Conservation (phyloP, 2,329 filamentous ascomycete genomes). For the Emericellopsis atlantica region DNA sequence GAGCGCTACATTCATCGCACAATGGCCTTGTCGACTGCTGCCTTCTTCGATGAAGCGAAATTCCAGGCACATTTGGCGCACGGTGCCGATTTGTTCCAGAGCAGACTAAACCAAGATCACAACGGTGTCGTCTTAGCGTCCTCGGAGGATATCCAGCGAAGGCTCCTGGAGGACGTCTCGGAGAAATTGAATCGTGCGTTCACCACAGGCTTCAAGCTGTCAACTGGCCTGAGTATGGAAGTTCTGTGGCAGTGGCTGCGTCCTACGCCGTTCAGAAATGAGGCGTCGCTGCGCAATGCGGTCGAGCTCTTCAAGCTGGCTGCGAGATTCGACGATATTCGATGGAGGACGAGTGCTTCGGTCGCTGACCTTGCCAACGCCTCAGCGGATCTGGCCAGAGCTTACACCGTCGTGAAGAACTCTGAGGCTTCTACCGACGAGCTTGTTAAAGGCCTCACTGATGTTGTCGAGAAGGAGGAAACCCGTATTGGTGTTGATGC, state of each 20-base stretch:
- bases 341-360: slow-evolving; percentile 42
- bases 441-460: slow-evolving; percentile 34
- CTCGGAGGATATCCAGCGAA: not conserved
- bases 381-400: slow-evolving; percentile 39
- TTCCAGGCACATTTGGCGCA: slow-evolving; percentile 52
- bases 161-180: slow-evolving; percentile 14
- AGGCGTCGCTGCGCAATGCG: slow-evolving; percentile 29
- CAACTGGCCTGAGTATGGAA: slow-evolving; percentile 71
- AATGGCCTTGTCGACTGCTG: slow-evolving; percentile 27
- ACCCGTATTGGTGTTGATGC: slow-evolving; percentile 27
- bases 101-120: slow-evolving; percentile 1
- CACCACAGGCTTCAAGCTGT: slow-evolving; percentile 56
- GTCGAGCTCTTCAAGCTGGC: slow-evolving; percentile 42
- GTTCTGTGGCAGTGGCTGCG: slow-evolving; percentile 61
- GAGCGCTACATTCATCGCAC: slow-evolving; percentile 44
- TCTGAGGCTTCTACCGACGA: slow-evolving; percentile 25
- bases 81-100: slow-evolving; percentile 29
- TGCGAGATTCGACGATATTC: slow-evolving; percentile 44
- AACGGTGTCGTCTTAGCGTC: not conserved
- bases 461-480: slow-evolving; percentile 40
- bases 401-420: slow-evolving; percentile 37
- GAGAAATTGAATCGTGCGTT: slow-evolving; percentile 43
- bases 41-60: slow-evolving; percentile 45
- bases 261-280: slow-evolving; percentile 42
- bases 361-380: slow-evolving; percentile 39